Evolutionary conservation across 768 basidiomycete species (phyloP).

Genomic region (Podaxis sp.): DNA sequence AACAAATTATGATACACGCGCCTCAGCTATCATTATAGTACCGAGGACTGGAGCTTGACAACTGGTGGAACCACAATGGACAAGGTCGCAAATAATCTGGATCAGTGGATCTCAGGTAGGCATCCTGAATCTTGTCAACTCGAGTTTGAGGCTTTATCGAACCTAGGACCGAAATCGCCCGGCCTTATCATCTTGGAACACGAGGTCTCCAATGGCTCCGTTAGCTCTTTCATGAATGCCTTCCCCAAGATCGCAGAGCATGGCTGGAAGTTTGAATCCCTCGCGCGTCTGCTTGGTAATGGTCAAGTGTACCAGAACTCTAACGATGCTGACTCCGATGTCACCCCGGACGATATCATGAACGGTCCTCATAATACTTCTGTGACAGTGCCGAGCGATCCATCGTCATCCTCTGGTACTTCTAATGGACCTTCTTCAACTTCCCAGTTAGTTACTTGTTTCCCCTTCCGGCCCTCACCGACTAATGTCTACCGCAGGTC

Average conservation of each 20-base stretch:
- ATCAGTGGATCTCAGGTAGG: slow-evolving; percentile 56
- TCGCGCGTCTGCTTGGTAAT: slow-evolving; percentile 43
- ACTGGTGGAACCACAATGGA: slow-evolving; percentile 41
- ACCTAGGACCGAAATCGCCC: slow-evolving; percentile 62
- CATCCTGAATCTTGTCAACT: neutral
- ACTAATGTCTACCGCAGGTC: neutral
- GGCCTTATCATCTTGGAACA: slow-evolving; percentile 87
- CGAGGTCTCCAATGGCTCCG: slow-evolving; percentile 62
- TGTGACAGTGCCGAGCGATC: neutral
- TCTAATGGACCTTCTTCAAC: neutral
- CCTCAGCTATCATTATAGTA: slow-evolving; percentile 37
- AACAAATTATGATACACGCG: slow-evolving; percentile 5
- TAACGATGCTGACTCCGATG: slow-evolving; percentile 30
- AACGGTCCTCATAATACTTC: slow-evolving; percentile 9
- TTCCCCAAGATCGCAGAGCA: slow-evolving; percentile 63
- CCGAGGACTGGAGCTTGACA: slow-evolving; percentile 73
- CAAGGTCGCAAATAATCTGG: slow-evolving; percentile 48
- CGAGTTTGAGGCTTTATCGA: neutral
- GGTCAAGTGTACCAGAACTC: slow-evolving; percentile 50
- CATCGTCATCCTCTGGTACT: neutral
- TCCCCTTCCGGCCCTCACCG: neutral
- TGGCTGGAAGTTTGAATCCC: slow-evolving; percentile 69
- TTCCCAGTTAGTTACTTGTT: neutral
- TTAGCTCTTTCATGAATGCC: slow-evolving; percentile 64
- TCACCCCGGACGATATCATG: slow-evolving; percentile 22